Percentiles rank a stretch among this genome's conserved stretches.
phyloP scores from a whole-genome alignment of 2,329 filamentous ascomycete species.

The Hymenoscyphus repandus region DNA sequence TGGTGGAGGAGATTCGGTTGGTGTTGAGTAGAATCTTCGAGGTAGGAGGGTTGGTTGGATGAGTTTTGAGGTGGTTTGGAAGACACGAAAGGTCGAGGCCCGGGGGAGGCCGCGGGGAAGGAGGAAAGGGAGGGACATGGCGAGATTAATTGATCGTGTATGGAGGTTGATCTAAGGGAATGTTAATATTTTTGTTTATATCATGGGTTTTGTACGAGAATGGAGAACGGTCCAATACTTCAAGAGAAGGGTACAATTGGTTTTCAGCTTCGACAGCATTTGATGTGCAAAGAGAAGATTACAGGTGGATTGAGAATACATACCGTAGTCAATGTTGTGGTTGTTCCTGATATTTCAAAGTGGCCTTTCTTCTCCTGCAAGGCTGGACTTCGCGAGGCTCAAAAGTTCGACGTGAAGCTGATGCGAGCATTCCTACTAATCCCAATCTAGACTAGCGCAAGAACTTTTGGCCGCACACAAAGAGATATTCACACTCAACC shows the following conservation, averaged over 20 bases:
- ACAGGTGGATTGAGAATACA: no score
- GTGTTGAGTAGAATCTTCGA: not conserved
- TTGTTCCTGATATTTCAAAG: no score
- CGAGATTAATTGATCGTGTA: conserved; percentile 1
- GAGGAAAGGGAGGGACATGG: conserved; percentile 28
- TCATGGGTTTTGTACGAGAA: no score
- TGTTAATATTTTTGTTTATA: not conserved
- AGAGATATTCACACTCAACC: conserved; percentile 6
- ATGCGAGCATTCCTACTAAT: conserved; percentile 6
- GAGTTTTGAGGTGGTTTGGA: conserved; percentile 6
- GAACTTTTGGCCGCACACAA: conserved; percentile 19
- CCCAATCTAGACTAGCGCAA: conserved; percentile 10
- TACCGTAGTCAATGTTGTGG: no score
- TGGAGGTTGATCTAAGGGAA: not conserved
- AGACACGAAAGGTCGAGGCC: conserved; percentile 24
- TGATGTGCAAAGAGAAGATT: no score
- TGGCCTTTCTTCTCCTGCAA: not conserved
- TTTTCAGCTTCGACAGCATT: no score
- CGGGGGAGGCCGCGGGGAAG: conserved; percentile 29
- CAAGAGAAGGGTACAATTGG: no score
- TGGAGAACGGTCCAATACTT: no score
- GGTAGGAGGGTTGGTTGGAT: conserved; percentile 14
- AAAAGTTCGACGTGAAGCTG: conserved; percentile 6
- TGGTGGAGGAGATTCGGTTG: conserved; percentile 8
- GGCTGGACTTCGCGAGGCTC: conserved; percentile 6